Percentiles rank a stretch among this genome's conserved stretches.
Evolutionary conservation across 225 moss, liverwort and hornwort species (phyloP).

Genomic region (Bryum argenteum): DNA sequence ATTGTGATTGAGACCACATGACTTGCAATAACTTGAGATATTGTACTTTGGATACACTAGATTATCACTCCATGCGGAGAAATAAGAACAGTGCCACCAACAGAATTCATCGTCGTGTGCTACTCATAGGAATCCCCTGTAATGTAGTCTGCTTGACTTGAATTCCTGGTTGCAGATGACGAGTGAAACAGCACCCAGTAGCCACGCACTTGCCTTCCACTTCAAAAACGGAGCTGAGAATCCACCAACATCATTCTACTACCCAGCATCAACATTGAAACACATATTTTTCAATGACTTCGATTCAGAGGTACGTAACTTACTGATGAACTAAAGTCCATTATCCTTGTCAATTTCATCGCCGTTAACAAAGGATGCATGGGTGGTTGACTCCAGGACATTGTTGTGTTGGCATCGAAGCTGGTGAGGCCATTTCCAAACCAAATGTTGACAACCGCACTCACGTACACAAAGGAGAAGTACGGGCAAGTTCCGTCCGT

Average conservation of each 20-base stretch:
- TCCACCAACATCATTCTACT: slow-evolving; percentile 10
- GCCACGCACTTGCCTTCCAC: neutral
- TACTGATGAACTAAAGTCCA: too few relatives aligned
- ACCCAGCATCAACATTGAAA: slow-evolving; percentile 17
- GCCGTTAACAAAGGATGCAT: neutral
- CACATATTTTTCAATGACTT: slow-evolving; percentile 23
- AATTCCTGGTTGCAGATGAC: slow-evolving; percentile 1
- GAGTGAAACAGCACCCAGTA: neutral
- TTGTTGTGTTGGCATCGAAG: slow-evolving; percentile 26
- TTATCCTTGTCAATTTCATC: too few relatives aligned
- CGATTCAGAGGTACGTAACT: slow-evolving; percentile 18
- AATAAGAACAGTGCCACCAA: too few relatives aligned
- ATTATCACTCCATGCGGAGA: too few relatives aligned
- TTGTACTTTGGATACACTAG: too few relatives aligned
- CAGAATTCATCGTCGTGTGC: too few relatives aligned
- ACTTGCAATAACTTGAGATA: too few relatives aligned
- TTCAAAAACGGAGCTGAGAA: slow-evolving; percentile 13
- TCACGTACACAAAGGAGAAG: slow-evolving; percentile 26
- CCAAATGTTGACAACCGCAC: neutral
- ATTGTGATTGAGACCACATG: too few relatives aligned
- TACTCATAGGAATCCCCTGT: too few relatives aligned
- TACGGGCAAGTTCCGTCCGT: slow-evolving; percentile 25
- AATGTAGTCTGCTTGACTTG: neutral
- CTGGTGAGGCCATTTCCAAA: slow-evolving; percentile 21
- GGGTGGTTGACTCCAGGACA: slow-evolving; percentile 23